Conservation (phyloP, 2,329 filamentous ascomycete species). For the Botrytis elliptica region DNA sequence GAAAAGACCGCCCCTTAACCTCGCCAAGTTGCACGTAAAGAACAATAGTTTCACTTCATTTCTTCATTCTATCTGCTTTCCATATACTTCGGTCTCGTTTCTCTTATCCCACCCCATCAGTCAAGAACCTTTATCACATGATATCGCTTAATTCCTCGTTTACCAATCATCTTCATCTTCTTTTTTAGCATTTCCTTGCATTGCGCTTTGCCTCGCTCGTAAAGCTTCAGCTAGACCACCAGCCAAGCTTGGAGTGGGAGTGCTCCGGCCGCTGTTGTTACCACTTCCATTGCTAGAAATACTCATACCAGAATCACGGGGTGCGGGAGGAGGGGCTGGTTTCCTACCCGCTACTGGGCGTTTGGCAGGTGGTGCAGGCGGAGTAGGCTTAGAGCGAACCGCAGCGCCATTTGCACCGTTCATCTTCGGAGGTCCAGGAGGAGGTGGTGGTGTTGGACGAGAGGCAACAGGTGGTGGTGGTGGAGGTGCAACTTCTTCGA, state of each 20-base stretch:
- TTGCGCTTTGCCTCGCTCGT: conserved; percentile 69
- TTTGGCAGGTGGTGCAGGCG: conserved; percentile 61
- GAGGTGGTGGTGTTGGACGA: conserved; percentile 49
- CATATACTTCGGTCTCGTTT: background rate
- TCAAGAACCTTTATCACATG: background rate
- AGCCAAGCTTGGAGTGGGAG: conserved; percentile 68
- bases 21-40: background rate
- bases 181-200: conserved; percentile 52
- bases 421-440: conserved; percentile 45
- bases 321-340: conserved; percentile 62
- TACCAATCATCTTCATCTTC: conserved; percentile 41
- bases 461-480: conserved; percentile 57
- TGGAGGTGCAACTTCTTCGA: conserved; percentile 73
- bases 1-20: background rate
- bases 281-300: conserved; percentile 53
- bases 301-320: conserved; percentile 70
- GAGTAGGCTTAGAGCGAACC: conserved; percentile 37
- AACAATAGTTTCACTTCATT: background rate
- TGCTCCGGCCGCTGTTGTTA: conserved; percentile 64
- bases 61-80: conserved; percentile 13
- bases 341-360: conserved; percentile 71
- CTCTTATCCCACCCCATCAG: background rate
- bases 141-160: background rate
- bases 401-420: conserved; percentile 44
- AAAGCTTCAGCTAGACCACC: conserved; percentile 78